Percentiles rank a stretch among this genome's conserved stretches.
Conservation (phyloP, 2,329 filamentous ascomycete species). For the Phyllachora maydis region DNA sequence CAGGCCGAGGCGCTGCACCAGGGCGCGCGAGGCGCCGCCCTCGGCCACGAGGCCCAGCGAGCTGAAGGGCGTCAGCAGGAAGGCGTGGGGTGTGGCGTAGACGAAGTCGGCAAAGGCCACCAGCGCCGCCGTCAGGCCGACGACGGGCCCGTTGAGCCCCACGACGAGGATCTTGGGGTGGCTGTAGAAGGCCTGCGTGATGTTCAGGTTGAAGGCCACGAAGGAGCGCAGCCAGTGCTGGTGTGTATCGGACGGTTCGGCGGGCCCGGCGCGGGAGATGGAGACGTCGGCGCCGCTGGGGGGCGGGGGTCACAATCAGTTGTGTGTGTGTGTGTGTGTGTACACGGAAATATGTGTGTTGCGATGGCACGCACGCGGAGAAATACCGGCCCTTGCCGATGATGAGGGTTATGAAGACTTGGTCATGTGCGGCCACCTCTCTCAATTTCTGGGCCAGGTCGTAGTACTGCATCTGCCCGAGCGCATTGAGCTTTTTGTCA, state of each 20-base stretch:
- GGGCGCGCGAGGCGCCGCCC: constrained; percentile 58
- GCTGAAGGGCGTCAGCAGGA: constrained; percentile 78
- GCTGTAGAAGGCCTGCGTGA: constrained; percentile 74
- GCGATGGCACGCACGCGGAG: constrained; percentile 49
- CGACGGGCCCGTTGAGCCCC: constrained; percentile 77
- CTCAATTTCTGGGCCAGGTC: constrained; percentile 51
- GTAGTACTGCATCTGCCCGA: constrained; percentile 56
- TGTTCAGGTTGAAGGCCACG: constrained; percentile 71
- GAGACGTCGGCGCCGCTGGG: constrained; percentile 61
- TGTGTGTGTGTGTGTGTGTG: neutral
- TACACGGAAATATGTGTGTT: neutral
- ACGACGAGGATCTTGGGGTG: constrained; percentile 88
- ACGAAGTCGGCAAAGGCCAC: constrained; percentile 78
- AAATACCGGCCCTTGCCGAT: constrained; percentile 71
- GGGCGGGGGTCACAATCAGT: constrained; percentile 1
- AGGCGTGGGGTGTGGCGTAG: constrained; percentile 64
- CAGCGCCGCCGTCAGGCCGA: constrained; percentile 74
- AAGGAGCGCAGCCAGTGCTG: constrained; percentile 47
- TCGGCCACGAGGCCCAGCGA: constrained; percentile 81
- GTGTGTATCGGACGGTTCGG: constrained; percentile 16
- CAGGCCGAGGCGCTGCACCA: constrained; percentile 64
- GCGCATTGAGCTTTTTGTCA: constrained; percentile 70
- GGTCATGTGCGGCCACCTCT: constrained; percentile 57
- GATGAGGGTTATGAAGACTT: constrained; percentile 69
- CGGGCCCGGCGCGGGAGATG: constrained; percentile 21